Evolutionary conservation across 202 grass and related monocot species (phyloP), one percentile per base, ranked within the genome.

Genomic region (Setaria italica): DNA sequence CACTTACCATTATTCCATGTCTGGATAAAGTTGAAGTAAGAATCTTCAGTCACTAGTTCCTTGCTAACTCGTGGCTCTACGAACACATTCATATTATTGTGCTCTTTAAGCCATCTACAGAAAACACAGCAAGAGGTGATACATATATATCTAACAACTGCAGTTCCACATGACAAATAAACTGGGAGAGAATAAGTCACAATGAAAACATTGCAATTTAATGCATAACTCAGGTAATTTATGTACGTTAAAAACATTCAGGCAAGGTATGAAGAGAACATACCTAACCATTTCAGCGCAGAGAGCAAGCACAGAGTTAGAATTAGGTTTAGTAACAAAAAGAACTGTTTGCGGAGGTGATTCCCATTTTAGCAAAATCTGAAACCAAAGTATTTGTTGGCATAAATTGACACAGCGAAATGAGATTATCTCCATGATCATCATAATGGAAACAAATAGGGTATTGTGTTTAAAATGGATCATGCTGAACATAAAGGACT

Each of bases 291-390:
- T 95, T 89, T 95, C 89, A 34, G 84, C 77, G 53, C 88, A 95
- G 55, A 94, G 91, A 53, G 85, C n/a, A 81, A 42, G 86, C 74
- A 98, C 95, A 67, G 89, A 84, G 19, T 82, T 92, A 59, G 95
- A 98, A 90, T 98, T 95, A 25, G 95, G 95, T 89, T 98, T 98
- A 72, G 91, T 94, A 76, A 98, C 80, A 78, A 98, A 90, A 82
- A 98, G 81, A 76, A 98, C 93, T 72, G 91, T 98, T 80, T 95
- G 91, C 11, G 93, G 95, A 67, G 85, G 75, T 29, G 93, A 94
- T 92, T 98, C 95, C 95, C 95, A 98, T 91, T 95, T 98, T 60
- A 95, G 84, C 72, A 98, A 94, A 86, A 98, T 98, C 95, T 98
- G 93, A 53, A 87, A 85, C 66, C 35, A 84, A 7, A 10, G 8